Base-by-base conservation (phyloP, 495 filamentous ascomycete species). In the Aspergillus olivimuriae region DNA sequence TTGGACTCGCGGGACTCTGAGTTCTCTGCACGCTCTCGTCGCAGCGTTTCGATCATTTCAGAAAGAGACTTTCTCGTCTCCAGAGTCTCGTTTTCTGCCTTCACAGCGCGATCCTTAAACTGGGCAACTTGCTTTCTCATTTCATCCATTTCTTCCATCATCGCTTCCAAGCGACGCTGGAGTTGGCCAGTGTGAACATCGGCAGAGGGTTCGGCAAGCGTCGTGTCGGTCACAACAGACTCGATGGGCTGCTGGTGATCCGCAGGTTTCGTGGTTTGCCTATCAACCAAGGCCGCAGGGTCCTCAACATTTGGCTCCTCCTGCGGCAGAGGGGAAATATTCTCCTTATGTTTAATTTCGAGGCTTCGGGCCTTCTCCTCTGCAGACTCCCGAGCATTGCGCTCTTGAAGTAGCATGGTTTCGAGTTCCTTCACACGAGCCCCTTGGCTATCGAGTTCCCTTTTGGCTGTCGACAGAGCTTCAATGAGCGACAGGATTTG, bases 31-130 rank as follows among this genome's bases (percentile, higher is more conserved):
- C 88, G 82, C 43, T 82, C 82, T 49, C 71, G 71, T 35, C 87
- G 78, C 34, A 94, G 80, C 21, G 83, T 83, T 52, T 86, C 78
- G 12, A 96, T 82, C 89, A 96, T 91, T 57, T 95, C 88, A 0
- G 83, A 82, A 17, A 98, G 65, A 1, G 82, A 86, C 57, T 82
- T 82, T 39, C 82, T 79, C 37, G 79, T 74, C 28, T 73, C 67
- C 44, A 76, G 72, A 19, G 77, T 74, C 48, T 95, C 88, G 15
- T 73, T 69, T 57, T 95, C 89, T 3, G 90, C 89, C 36, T 68
- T 78, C 60, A 94, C 83, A 2, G 89, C 88, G 11, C 86, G 80
- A 12, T 76, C 65, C 50, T 82, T 82, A 65, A 87, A 95, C 0
- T 66, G 65, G 37, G 91, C 82, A 54, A 95, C 81, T 60, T 91